Base-by-base conservation (phyloP, 2,329 filamentous ascomycete genomes). In the Sporothrix pseudoabietina region DNA sequence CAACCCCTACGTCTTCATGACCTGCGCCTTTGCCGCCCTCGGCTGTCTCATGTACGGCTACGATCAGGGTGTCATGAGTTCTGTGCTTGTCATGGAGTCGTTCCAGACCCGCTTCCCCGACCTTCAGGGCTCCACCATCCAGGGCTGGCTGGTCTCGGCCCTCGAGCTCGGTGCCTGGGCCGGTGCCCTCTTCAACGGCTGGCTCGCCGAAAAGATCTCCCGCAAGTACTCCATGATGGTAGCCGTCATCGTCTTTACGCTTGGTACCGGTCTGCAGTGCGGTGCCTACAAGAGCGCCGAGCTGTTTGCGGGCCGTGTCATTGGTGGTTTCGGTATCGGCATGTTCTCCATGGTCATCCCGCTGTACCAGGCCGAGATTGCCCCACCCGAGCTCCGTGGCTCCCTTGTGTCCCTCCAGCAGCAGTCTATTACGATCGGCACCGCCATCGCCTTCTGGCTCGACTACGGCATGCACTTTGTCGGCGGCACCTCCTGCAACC, bases 371-470 rank as follows among this genome's bases (percentile, higher is more conserved):
- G 71, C 73, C 16, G 73, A 74, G 49, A 72, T 74, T 16, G 65
- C 73, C 9, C 73, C 73, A 4, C 71, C 66, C 9, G 61, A 72
- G 61, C 47, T 74, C 26, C 71, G 73, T 30, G 73, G 73, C 3
- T 63, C 66, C 5, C 71, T 74, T 8, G 63, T 74, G 14, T 69
- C 71, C 6, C 73, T 74, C 8, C 61, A 74, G 71, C 52, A 72
- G 39, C 54, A 68, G 22, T 49, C 71, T 7, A 72, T 87, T 71
- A 85, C 87, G 52, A 84, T 85, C 65, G 88, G 85, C 2, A 84
- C 84, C 72, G 83, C 87, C 3, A 80, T 87, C 32, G 83, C 86
- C 0, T 88, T 84, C 76, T 88, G 85, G 84, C 86, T 86, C 52
- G 85, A 85, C 0, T 89, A 87, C 72, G 86, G 83, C 0, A 87